These are phyloP conservation scores for Microdochium nivale DNA, from an alignment of 2,329 filamentous ascomycete species.

Conservation along the genomic window DNA sequence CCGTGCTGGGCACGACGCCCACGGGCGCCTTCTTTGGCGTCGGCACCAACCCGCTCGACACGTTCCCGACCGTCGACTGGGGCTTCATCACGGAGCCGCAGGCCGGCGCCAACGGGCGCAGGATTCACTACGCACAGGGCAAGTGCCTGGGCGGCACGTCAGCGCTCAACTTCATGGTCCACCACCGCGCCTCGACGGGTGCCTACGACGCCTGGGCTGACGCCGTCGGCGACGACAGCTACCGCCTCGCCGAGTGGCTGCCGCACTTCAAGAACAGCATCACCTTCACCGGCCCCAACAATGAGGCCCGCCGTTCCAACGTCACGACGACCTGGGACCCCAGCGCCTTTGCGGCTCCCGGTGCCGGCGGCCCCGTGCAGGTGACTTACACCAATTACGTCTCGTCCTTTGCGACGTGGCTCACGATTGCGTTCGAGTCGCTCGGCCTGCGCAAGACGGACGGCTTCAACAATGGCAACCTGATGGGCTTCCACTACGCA, in stretches of 20 bases:
- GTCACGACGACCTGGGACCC: conserved; percentile 16
- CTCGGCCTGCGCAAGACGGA: conserved; percentile 26
- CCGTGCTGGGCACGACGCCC: conserved; percentile 11
- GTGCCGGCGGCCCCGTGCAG: conserved; percentile 24
- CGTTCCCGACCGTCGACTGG: conserved; percentile 15
- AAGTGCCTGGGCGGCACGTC: conserved; percentile 19
- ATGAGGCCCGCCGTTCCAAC: conserved; percentile 14
- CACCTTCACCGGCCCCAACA: conserved; percentile 13
- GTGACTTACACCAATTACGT: conserved; percentile 32
- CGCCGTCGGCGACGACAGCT: conserved; percentile 13
- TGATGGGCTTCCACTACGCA: conserved; percentile 27
- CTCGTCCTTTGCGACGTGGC: conserved; percentile 28
- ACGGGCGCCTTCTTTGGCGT: conserved; percentile 6
- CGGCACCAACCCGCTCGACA: conserved; percentile 3
- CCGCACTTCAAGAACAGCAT: conserved; percentile 15
- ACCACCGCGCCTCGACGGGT: conserved; percentile 15
- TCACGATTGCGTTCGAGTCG: conserved; percentile 24
- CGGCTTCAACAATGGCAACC: conserved; percentile 30
- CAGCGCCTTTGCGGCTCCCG: conserved; percentile 16
- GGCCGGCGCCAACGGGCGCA: conserved; percentile 4
- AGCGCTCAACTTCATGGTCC: conserved; percentile 20
- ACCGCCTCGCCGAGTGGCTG: conserved; percentile 12
- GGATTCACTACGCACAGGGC: conserved; percentile 18
- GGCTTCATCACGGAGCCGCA: conserved; percentile 18
- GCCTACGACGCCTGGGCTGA: conserved; percentile 16